A percentile compares a stretch with the other conserved stretches of the same genome.
Conservation (phyloP, 2,329 filamentous ascomycete genomes). For the Chrysoporthe cubensis region DNA sequence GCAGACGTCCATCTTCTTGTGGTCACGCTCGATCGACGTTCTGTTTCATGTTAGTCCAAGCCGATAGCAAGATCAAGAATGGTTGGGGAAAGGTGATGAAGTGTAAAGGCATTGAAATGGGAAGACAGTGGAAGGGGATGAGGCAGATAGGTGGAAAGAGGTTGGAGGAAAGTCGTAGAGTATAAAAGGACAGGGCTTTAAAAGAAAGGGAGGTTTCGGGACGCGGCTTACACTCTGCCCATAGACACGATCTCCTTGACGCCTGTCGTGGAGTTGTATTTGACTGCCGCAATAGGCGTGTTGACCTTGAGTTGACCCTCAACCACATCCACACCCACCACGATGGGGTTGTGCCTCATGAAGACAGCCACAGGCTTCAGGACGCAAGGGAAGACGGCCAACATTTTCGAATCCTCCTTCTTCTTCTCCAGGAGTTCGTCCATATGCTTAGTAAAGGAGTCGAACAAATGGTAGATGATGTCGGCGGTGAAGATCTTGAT, state of each 20-base stretch:
- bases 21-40: conserved; percentile 95
- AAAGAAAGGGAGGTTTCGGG: conserved; percentile 6
- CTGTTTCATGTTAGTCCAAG: conserved; percentile 47
- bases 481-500: conserved; percentile 99
- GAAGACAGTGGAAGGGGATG: too few species aligned
- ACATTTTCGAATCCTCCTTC: conserved; percentile 94
- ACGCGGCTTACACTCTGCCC: conserved; percentile 85
- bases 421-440: conserved; percentile 82
- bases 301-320: conserved; percentile 85
- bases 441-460: conserved; percentile 96
- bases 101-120: not conserved
- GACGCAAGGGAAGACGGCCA: conserved; percentile 96
- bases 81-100: not conserved
- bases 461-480: conserved; percentile 98
- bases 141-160: not conserved
- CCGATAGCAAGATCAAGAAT: not conserved
- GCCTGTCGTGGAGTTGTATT: conserved; percentile 76
- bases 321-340: conserved; percentile 92
- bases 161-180: not conserved
- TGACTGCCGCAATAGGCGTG: conserved; percentile 88
- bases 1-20: conserved; percentile 90
- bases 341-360: conserved; percentile 97
- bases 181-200: not conserved
- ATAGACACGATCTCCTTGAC: conserved; percentile 82
- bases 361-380: conserved; percentile 89